These are phyloP conservation scores for Thuja plicata DNA, from an alignment of 83 land plant species.

Conservation along the genomic window DNA sequence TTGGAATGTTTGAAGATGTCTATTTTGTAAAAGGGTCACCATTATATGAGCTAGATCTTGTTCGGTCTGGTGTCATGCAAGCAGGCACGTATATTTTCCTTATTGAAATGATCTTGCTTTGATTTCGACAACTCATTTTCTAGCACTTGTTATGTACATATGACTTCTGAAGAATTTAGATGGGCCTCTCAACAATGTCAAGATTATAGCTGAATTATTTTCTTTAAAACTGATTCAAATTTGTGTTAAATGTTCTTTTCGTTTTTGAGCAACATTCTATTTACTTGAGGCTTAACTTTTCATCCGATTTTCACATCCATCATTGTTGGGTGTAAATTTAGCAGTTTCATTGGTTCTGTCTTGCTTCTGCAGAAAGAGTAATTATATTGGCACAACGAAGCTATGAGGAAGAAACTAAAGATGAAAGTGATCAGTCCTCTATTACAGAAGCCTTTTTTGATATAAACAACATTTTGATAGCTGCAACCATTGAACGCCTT, in stretches of 20 bases:
- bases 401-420: slow-evolving; percentile 12
- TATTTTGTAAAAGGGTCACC: slow-evolving; percentile 46
- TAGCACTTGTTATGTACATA: background rate
- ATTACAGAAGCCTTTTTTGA: slow-evolving; percentile 22
- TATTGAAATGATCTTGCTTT: background rate
- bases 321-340: background rate
- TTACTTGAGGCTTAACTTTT: background rate
- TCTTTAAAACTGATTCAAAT: background rate
- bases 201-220: background rate
- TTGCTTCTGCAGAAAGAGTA: slow-evolving; percentile 36
- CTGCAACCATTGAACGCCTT: slow-evolving; percentile 53
- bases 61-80: slow-evolving; percentile 44
- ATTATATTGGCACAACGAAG: slow-evolving; percentile 34
- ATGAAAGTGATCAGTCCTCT: slow-evolving; percentile 18
- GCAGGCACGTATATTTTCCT: slow-evolving; percentile 14
- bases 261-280: background rate
- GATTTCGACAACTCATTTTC: background rate
- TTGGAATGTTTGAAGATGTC: slow-evolving; percentile 44
- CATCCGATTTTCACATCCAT: background rate
- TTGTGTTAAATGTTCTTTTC: background rate
- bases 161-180: background rate
- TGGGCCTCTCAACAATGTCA: background rate
- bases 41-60: slow-evolving; percentile 38
- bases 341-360: slow-evolving; percentile 5
- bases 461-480: slow-evolving; percentile 41